These are phyloP conservation scores for Collybia sp. DNA, from an alignment of 768 basidiomycete genomes.

Conservation along the genomic window DNA sequence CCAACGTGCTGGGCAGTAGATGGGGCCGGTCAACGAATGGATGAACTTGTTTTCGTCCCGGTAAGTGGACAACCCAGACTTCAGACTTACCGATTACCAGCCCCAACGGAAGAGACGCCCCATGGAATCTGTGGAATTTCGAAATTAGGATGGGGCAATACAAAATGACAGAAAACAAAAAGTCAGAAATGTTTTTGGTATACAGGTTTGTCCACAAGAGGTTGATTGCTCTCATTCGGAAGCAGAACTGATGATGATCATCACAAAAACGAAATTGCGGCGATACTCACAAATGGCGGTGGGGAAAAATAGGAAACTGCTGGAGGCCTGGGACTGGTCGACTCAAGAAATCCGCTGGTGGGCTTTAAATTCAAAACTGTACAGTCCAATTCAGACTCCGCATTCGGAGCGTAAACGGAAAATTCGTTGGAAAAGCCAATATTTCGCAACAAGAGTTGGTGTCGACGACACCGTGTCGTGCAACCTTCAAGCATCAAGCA, in stretches of 20 bases:
- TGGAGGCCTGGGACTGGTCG: constrained; percentile 3
- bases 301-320: not conserved
- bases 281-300: not conserved
- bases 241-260: constrained; percentile 76
- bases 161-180: constrained; percentile 5
- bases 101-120: not conserved
- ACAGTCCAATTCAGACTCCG: constrained; percentile 33
- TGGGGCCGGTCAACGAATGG: constrained; percentile 71
- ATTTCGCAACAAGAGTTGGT: too few relatives aligned
- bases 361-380: constrained; percentile 24
- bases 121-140: constrained; percentile 5
- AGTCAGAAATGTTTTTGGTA: constrained; percentile 57
- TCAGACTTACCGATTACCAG: constrained; percentile 16
- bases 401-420: constrained; percentile 27
- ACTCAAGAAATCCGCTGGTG: constrained; percentile 2
- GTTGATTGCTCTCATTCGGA: constrained; percentile 68
- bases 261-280: constrained; percentile 25
- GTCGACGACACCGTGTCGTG: too few relatives aligned
- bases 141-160: constrained; percentile 13
- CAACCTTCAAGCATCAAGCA: not conserved
- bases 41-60: constrained; percentile 78
- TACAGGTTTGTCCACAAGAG: constrained; percentile 68
- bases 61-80: constrained; percentile 1
- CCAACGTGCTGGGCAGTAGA: constrained; percentile 22
- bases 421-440: too few relatives aligned